Evolutionary conservation across 1,139 yeast genomes (phyloP).

Genomic region (Citeromyces hawaiiensis): DNA sequence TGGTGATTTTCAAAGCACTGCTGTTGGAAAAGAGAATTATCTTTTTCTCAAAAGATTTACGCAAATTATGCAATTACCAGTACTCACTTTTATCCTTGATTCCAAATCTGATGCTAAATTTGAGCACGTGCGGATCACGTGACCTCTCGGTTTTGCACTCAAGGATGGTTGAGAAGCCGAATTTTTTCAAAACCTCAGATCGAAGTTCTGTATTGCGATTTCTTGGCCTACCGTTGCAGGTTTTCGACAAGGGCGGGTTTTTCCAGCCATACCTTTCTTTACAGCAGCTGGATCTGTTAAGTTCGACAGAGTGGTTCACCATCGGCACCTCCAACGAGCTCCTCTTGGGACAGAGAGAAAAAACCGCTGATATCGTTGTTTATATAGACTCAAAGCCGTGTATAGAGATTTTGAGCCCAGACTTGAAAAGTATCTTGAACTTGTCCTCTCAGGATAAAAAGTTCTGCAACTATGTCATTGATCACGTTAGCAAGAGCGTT

Average conservation of each 20-base stretch:
- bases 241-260: slow-evolving; percentile 77
- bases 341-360: slow-evolving; percentile 53
- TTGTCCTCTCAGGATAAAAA: slow-evolving; percentile 58
- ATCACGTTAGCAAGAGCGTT: slow-evolving; percentile 22
- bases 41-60: slow-evolving; percentile 74
- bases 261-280: slow-evolving; percentile 89
- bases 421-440: slow-evolving; percentile 27
- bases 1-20: slow-evolving; percentile 64
- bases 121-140: slow-evolving; percentile 78
- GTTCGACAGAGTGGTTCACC: slow-evolving; percentile 50
- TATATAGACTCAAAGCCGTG: slow-evolving; percentile 12
- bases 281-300: slow-evolving; percentile 74
- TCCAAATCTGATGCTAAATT: slow-evolving; percentile 61
- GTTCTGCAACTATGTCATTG: slow-evolving; percentile 42
- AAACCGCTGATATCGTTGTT: slow-evolving; percentile 35
- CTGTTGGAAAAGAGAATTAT: slow-evolving; percentile 59
- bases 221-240: slow-evolving; percentile 78
- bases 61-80: slow-evolving; percentile 66
- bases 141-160: slow-evolving; percentile 42
- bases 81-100: slow-evolving; percentile 59
- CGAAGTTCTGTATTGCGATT: slow-evolving; percentile 65
- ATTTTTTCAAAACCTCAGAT: slow-evolving; percentile 68
- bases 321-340: slow-evolving; percentile 85
- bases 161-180: slow-evolving; percentile 35
- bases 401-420: slow-evolving; percentile 31